A percentile compares a stretch with the other conserved stretches of the same genome.
Conservation (phyloP, 2,329 filamentous ascomycete genomes). For the Colletotrichum euphorbiae region DNA sequence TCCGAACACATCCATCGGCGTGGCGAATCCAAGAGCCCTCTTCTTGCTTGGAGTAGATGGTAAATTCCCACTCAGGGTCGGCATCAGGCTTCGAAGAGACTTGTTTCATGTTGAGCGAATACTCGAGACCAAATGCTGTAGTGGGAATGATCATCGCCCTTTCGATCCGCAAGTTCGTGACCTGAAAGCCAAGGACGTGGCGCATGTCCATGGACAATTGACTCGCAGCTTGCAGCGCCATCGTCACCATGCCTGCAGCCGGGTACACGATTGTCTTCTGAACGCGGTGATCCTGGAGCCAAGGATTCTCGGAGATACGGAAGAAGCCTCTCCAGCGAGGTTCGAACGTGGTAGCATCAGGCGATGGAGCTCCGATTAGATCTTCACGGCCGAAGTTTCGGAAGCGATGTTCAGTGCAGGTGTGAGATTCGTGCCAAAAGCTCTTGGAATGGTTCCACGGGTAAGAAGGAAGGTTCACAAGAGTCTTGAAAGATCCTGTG, state of each 20-base stretch:
- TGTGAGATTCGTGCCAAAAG: slow-evolving; percentile 66
- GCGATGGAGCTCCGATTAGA: slow-evolving; percentile 60
- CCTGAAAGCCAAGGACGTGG: slow-evolving; percentile 53
- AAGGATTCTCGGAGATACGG: slow-evolving; percentile 61
- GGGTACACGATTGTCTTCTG: slow-evolving; percentile 64
- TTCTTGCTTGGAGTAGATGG: slow-evolving; percentile 59
- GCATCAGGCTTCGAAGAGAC: slow-evolving; percentile 29
- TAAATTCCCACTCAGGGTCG: slow-evolving; percentile 50
- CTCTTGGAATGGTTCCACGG: slow-evolving; percentile 65
- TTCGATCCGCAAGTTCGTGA: slow-evolving; percentile 59
- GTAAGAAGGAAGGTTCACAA: slow-evolving; percentile 62
- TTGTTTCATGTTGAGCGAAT: slow-evolving; percentile 58
- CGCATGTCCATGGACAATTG: slow-evolving; percentile 49
- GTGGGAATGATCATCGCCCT: slow-evolving; percentile 64
- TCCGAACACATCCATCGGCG: slow-evolving; percentile 41
- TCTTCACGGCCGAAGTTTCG: slow-evolving; percentile 60
- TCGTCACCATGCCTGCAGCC: slow-evolving; percentile 61
- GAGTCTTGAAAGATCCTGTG: slow-evolving; percentile 39
- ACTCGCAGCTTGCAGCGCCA: slow-evolving; percentile 60
- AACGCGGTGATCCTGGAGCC: slow-evolving; percentile 64
- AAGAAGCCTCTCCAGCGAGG: slow-evolving; percentile 63
- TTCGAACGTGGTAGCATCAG: slow-evolving; percentile 58
- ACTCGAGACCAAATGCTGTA: slow-evolving; percentile 61
- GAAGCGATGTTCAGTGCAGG: slow-evolving; percentile 57
- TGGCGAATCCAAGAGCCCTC: slow-evolving; percentile 42